These are phyloP conservation scores for Verticillium zaregamsianum DNA, from an alignment of 2,329 filamentous ascomycete species.

Conservation along the genomic window DNA sequence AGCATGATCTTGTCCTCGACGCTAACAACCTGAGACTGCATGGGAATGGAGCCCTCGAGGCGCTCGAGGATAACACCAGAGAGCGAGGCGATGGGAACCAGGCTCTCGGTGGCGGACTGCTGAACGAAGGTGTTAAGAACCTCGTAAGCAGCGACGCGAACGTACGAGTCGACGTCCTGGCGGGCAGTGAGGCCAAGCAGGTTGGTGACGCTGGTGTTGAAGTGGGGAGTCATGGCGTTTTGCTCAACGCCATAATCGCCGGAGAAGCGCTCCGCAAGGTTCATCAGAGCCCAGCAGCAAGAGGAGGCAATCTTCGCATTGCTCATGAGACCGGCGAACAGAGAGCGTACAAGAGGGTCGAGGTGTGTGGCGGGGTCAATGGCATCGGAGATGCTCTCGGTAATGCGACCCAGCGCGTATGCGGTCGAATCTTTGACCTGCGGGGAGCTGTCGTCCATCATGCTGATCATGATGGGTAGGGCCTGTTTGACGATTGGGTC, in stretches of 20 bases:
- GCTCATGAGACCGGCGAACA: constrained; percentile 86
- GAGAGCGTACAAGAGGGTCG: constrained; percentile 76
- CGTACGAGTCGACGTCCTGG: constrained; percentile 76
- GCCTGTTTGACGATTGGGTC: constrained; percentile 96
- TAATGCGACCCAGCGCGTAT: constrained; percentile 93
- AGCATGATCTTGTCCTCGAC: constrained; percentile 94
- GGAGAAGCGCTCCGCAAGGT: constrained; percentile 91
- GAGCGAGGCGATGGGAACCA: constrained; percentile 74
- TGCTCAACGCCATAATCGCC: constrained; percentile 72
- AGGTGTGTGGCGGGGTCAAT: constrained; percentile 84
- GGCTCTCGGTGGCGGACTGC: constrained; percentile 82
- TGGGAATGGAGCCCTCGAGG: constrained; percentile 80
- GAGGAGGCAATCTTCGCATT: constrained; percentile 96
- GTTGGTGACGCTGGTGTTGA: constrained; percentile 84
- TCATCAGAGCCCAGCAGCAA: constrained; percentile 99
- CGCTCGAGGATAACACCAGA: constrained; percentile 88
- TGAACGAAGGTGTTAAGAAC: constrained; percentile 93
- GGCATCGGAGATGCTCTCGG: constrained; percentile 85
- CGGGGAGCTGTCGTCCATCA: constrained; percentile 86
- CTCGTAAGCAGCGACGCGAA: constrained; percentile 94
- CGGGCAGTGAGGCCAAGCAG: constrained; percentile 83
- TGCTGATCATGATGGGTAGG: constrained; percentile 80
- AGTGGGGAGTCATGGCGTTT: constrained; percentile 87
- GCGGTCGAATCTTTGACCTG: constrained; percentile 95
- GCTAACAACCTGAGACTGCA: constrained; percentile 92